Evolutionary conservation across 2,329 filamentous ascomycete species (phyloP).

Genomic region (Pseudonectria buxi): DNA sequence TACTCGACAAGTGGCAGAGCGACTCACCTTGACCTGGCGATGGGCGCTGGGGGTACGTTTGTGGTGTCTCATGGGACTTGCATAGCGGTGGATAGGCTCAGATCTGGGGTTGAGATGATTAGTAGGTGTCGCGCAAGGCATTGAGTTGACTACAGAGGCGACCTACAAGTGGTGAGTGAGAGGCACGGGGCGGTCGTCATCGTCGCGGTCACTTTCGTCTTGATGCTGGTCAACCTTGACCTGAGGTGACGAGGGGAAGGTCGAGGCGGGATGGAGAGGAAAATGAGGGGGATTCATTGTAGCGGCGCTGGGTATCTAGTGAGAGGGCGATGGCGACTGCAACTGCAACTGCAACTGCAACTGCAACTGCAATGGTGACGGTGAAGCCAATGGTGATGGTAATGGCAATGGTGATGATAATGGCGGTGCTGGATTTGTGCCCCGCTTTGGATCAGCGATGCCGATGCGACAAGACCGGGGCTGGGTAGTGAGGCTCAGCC

Average conservation of each 20-base stretch:
- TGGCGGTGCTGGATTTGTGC: not conserved
- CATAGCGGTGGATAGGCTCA: constrained; percentile 37
- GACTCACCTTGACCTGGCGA: constrained; percentile 48
- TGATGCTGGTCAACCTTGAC: constrained; percentile 25
- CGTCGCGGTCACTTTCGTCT: constrained; percentile 4
- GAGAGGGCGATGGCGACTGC: not conserved
- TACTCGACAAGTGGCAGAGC: not conserved
- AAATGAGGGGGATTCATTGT: not conserved
- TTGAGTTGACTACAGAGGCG: not conserved
- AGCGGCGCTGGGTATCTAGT: no score
- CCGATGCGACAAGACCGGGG: no score
- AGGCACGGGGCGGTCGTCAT: constrained; percentile 22
- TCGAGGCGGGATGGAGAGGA: constrained; percentile 6
- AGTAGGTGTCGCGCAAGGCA: not conserved
- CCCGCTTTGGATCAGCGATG: not conserved
- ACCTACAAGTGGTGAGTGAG: constrained; percentile 39
- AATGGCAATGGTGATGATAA: not conserved
- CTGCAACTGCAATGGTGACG: not conserved
- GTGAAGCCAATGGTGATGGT: not conserved
- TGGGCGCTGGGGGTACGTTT: constrained; percentile 50
- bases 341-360: not conserved
- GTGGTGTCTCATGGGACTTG: constrained; percentile 52
- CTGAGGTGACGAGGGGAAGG: constrained; percentile 21
- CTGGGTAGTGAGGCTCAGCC: no score
- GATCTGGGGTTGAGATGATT: constrained; percentile 28